Conservation (phyloP, 2,329 filamentous ascomycete species). For the Aspergillus neoniger region DNA sequence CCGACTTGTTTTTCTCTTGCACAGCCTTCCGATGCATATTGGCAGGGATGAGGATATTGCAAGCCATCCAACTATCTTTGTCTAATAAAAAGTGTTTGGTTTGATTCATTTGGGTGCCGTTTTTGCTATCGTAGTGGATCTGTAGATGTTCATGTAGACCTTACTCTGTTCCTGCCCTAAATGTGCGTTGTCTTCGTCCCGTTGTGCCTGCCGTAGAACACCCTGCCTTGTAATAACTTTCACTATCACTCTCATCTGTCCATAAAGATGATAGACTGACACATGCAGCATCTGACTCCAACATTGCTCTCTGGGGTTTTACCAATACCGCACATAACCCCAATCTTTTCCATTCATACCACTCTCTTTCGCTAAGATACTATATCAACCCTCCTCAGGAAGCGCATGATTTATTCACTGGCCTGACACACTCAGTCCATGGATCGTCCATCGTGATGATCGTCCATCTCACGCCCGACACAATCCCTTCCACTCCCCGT, state of each 20-base stretch:
- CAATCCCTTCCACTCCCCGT: neutral
- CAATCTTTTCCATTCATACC: neutral
- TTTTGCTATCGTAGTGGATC: neutral
- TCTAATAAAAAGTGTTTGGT: constrained; percentile 10
- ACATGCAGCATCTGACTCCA: neutral
- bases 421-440: neutral
- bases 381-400: neutral
- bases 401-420: neutral
- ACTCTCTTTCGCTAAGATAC: neutral
- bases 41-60: constrained; percentile 39
- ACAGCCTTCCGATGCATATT: constrained; percentile 28
- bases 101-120: neutral
- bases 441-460: neutral
- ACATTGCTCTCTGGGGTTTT: neutral
- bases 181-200: neutral
- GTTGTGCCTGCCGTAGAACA: neutral
- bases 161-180: neutral
- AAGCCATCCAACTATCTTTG: constrained; percentile 20
- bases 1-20: constrained; percentile 38
- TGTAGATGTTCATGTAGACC: neutral
- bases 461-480: neutral
- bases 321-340: neutral
- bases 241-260: neutral
- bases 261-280: neutral
- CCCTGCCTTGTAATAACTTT: neutral